A percentile compares a stretch with the other conserved stretches of the same genome.
Conservation (phyloP, 2,329 filamentous ascomycete species). For the Colletotrichum neosansevieriae region DNA sequence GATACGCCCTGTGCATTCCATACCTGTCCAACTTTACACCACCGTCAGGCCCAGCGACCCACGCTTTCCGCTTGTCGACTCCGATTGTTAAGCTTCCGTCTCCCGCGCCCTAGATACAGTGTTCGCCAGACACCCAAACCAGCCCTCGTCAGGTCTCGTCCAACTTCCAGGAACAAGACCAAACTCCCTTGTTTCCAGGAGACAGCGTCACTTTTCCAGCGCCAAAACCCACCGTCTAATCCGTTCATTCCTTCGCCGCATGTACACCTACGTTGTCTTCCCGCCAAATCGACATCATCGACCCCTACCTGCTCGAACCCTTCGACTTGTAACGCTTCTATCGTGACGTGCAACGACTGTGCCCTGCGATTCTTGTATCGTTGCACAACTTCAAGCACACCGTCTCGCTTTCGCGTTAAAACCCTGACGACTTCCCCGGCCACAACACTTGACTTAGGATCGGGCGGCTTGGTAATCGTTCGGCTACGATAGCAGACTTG, state of each 20-base stretch:
- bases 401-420: neutral
- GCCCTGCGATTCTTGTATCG: neutral
- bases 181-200: neutral
- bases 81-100: slow-evolving; percentile 40
- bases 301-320: neutral
- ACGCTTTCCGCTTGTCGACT: slow-evolving; percentile 38
- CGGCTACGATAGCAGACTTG: slow-evolving; percentile 15
- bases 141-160: neutral
- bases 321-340: neutral
- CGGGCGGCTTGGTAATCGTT: slow-evolving; percentile 1
- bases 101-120: slow-evolving; percentile 36
- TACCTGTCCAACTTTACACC: neutral
- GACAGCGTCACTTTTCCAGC: slow-evolving; percentile 9
- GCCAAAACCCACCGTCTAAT: neutral
- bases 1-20: slow-evolving; percentile 38
- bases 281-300: neutral
- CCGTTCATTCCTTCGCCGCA: too few species aligned
- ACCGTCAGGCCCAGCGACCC: slow-evolving; percentile 35
- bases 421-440: neutral
- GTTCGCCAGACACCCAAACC: slow-evolving; percentile 5
- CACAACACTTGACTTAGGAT: neutral
- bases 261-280: neutral
- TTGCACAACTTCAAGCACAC: neutral
- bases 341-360: slow-evolving; percentile 1
- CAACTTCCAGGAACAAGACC: slow-evolving; percentile 3